Base-by-base conservation (phyloP, 306 rosid genomes). In the Fragaria nilgerrensis region DNA sequence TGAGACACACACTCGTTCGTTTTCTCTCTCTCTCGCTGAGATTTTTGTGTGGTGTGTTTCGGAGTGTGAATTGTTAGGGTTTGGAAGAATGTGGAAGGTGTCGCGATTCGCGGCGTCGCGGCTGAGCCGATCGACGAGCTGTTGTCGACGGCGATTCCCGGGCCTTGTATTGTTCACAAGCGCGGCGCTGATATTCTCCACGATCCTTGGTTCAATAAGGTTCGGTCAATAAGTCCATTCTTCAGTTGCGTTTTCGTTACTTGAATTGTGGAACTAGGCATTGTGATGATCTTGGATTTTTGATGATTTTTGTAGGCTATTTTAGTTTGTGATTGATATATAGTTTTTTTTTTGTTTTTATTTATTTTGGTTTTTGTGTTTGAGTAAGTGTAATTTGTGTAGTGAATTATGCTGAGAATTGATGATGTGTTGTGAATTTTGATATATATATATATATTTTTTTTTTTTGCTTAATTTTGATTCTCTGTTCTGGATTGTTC, bases 191-290 rank as follows among this genome's bases (percentile, higher is more conserved):
- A 96, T 70, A 96, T 96, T 82, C 99, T 96, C 61, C 99, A 96
- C 69, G 99, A 96, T 87, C 99, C 99, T 1, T 96, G 98, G 99
- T 92, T 92, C 89, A 96, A 96, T 83, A 96, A 96, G 99, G 99
- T 95, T 68, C 41, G 68, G 2, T 23, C 45, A 58, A 15, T 70
- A 19, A 20, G 50, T 37, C 49, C 20, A 10, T 39, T 37, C 48
- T 6, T n/a, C 71, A n/a, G 39, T 66, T 64, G 17, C 19, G 43
- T 16, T 19, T 17, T 3, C 0, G 3, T 29, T 17, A 29, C 25
- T 48, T 49, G 11, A 41, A 49, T 32, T 29, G 27, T 49, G 16
- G n/a, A 71, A 32, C 10, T 20, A 50, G 7, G 34, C 58, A 70
- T 23, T 71, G 37, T 71, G 62, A 19, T 70, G 44, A 59, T 61